These are phyloP conservation scores for Erodium maritimum DNA, from an alignment of 345 rosid species.

Conservation along the genomic window DNA sequence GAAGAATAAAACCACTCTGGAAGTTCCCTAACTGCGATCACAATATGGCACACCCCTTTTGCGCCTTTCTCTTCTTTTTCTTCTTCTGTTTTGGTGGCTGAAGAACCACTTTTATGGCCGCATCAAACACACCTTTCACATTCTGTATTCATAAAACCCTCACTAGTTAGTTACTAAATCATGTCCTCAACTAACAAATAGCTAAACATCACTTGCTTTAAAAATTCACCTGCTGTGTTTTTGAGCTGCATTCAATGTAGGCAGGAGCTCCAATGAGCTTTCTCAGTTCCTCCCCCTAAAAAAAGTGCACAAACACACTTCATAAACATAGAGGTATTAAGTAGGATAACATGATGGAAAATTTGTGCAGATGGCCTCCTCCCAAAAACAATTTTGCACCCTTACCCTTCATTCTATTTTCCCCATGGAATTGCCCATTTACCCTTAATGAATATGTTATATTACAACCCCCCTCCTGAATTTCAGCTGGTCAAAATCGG, in stretches of 20 bases:
- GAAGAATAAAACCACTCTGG: background rate
- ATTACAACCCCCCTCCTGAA: too few relatives aligned
- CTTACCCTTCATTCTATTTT: too few relatives aligned
- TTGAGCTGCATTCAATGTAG: slow-evolving; percentile 17
- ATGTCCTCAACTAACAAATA: background rate
- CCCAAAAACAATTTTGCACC: too few relatives aligned
- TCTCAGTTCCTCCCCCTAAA: slow-evolving; percentile 17
- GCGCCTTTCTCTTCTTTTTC: slow-evolving; percentile 33
- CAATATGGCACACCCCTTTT: slow-evolving; percentile 31
- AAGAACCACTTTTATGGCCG: slow-evolving; percentile 45
- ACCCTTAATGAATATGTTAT: too few relatives aligned
- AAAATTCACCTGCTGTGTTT: slow-evolving; percentile 20
- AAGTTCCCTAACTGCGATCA: slow-evolving; percentile 9
- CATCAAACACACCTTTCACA: slow-evolving; percentile 43
- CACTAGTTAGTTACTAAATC: background rate
- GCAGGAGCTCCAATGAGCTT: slow-evolving; percentile 16
- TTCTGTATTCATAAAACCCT: slow-evolving; percentile 18
- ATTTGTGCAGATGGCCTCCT: too few relatives aligned
- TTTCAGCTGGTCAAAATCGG: too few relatives aligned
- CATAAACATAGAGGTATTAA: too few relatives aligned
- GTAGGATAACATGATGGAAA: too few relatives aligned
- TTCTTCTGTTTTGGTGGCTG: slow-evolving; percentile 46
- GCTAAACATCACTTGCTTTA: too few relatives aligned
- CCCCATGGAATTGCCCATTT: too few relatives aligned
- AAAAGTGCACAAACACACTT: background rate